Evolutionary conservation across 768 basidiomycete species (phyloP), one percentile per base, ranked within the genome.

Genomic region (Tricholoma hemisulphureum): DNA sequence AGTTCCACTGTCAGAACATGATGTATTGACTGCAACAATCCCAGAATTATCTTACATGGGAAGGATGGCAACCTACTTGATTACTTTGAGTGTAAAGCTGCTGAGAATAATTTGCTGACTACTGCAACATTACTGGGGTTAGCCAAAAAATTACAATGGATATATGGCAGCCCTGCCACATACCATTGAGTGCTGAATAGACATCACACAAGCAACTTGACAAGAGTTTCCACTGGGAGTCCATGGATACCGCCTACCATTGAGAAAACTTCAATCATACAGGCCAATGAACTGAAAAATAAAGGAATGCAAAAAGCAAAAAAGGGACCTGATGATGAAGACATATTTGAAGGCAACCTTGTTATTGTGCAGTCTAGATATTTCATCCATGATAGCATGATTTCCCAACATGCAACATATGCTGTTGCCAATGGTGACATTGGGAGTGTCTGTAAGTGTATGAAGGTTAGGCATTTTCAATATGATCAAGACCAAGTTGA

Each of bases 381-480:
- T 2, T 67, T 71, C 48, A 64, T 71, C 13, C 64, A 61, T 5
- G 69, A 71, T 37, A 56, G 54, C 3, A 23, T 67, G 11, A 51
- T 64, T 9, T 67, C 69, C 5, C 63, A 67, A 16, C 73, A 76
- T 46, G 34, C 66, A 18, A 54, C 66, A 0, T 64, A 57, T 23
- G 67, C 71, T 1, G 62, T 63, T 1, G 67, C 74, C 3, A 63
- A 68, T 37, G 75, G 75, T 1, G 74, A 75, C 62, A 58, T 64
- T 24, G 74, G 73, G 1, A 63, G 69, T 9, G 55, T 71, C 1
- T 75, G 66, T 51, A 72, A 73, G 48, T 49, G 59, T 6, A 48
- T 77, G 26, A 75, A 75, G 66, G 67, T 70, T 20, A 41, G 3
- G 1, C 55, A 29, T 28, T 35, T 26, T 21, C 29, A 14, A n/a